Conservation (phyloP, 805 yeast species). For the Saccharomycopsis oosterbeekiorum region DNA sequence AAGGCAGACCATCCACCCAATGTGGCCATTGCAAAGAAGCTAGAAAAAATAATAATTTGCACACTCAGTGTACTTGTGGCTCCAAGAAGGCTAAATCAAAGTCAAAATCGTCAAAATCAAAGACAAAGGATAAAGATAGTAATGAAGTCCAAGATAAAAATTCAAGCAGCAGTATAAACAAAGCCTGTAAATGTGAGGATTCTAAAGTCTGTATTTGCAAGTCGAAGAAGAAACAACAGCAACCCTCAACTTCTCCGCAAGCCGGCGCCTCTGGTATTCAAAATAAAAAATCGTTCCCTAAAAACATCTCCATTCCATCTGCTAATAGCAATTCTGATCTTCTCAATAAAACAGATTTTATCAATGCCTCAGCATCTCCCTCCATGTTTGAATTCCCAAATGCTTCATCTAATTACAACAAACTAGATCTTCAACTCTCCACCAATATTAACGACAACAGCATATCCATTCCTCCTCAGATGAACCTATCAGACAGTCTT, state of each 20-base stretch:
- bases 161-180: conserved; percentile 28
- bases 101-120: background rate
- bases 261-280: background rate
- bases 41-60: conserved; percentile 56
- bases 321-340: background rate
- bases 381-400: background rate
- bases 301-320: background rate
- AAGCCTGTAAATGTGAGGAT: conserved; percentile 28
- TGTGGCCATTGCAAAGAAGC: conserved; percentile 78
- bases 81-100: conserved; percentile 33
- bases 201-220: conserved; percentile 19
- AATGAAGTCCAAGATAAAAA: conserved; percentile 20
- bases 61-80: conserved; percentile 62
- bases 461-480: background rate
- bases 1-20: conserved; percentile 92
- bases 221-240: conserved; percentile 1
- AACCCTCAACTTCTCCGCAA: background rate
- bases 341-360: background rate
- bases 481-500: background rate
- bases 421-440: background rate
- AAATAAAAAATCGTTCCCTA: background rate
- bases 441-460: background rate
- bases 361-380: background rate
- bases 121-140: conserved; percentile 20
- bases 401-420: background rate